Conservation (phyloP, 805 yeast genomes). For the Candida glaebosa region DNA sequence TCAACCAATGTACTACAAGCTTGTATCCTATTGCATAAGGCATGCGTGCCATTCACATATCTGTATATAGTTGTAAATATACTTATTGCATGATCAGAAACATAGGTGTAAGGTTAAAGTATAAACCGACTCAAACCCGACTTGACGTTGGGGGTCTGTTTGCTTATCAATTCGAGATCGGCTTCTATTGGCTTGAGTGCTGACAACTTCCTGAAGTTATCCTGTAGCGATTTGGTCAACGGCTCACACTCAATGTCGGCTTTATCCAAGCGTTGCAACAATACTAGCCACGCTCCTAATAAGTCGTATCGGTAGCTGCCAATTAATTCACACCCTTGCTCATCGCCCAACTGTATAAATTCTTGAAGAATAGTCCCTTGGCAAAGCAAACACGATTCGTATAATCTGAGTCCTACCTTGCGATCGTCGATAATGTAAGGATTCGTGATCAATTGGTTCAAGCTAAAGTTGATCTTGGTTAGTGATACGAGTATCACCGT, state of each 20-base stretch:
- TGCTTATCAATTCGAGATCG: neutral
- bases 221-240: neutral
- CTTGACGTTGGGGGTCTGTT: neutral
- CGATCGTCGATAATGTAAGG: slow-evolving; percentile 24
- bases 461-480: slow-evolving; percentile 23
- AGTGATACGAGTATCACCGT: slow-evolving; percentile 19
- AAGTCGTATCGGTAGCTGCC: slow-evolving; percentile 30
- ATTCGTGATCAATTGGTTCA: slow-evolving; percentile 30
- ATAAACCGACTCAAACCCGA: neutral
- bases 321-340: slow-evolving; percentile 16
- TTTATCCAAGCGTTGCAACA: slow-evolving; percentile 11
- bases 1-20: too few species aligned
- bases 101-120: neutral
- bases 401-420: slow-evolving; percentile 11
- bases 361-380: slow-evolving; percentile 18
- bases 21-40: too few species aligned
- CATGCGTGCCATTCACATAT: too few species aligned
- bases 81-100: neutral
- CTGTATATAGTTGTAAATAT: slow-evolving; percentile 1
- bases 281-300: slow-evolving; percentile 33
- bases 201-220: neutral
- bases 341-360: slow-evolving; percentile 13
- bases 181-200: neutral
- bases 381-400: slow-evolving; percentile 17
- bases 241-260: neutral